Conservation (phyloP, 441 rosid species). For the Gossypium schwendimanii region DNA sequence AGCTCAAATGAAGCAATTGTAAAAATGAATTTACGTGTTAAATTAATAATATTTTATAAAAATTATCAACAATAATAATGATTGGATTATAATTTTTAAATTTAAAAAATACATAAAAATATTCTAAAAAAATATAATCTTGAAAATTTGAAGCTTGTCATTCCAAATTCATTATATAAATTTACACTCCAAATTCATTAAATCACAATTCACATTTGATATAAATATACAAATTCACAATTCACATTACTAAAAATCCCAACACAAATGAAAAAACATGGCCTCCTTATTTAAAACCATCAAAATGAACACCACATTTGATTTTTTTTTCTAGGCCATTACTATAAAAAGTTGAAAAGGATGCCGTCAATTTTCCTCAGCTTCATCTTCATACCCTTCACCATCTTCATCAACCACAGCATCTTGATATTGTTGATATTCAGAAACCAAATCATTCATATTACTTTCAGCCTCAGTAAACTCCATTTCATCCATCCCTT, state of each 20-base stretch:
- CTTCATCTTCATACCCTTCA: conserved; percentile 11
- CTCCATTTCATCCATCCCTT: conserved; percentile 18
- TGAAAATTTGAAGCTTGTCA: neutral
- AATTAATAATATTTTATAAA: too few species aligned
- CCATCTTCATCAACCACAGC: conserved; percentile 12
- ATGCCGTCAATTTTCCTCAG: neutral
- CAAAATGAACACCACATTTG: neutral
- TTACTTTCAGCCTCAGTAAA: conserved; percentile 14
- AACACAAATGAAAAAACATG: conserved; percentile 2
- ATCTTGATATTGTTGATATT: conserved; percentile 18
- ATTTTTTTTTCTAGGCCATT: neutral
- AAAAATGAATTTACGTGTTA: too few species aligned
- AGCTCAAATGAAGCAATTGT: too few species aligned
- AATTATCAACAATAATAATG: too few species aligned
- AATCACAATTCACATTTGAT: neutral
- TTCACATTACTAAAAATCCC: neutral
- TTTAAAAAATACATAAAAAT: too few species aligned
- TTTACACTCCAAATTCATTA: neutral
- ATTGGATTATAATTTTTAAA: too few species aligned
- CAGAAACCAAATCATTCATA: conserved; percentile 15
- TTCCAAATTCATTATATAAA: neutral
- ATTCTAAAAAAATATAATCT: too few species aligned
- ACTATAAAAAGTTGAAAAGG: neutral
- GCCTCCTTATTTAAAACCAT: neutral
- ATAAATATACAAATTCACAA: neutral